Percentiles rank a stretch among this genome's conserved stretches.
Evolutionary conservation across 2,329 filamentous ascomycete genomes (phyloP).

Genomic region (Chalaropsis ovoidea): DNA sequence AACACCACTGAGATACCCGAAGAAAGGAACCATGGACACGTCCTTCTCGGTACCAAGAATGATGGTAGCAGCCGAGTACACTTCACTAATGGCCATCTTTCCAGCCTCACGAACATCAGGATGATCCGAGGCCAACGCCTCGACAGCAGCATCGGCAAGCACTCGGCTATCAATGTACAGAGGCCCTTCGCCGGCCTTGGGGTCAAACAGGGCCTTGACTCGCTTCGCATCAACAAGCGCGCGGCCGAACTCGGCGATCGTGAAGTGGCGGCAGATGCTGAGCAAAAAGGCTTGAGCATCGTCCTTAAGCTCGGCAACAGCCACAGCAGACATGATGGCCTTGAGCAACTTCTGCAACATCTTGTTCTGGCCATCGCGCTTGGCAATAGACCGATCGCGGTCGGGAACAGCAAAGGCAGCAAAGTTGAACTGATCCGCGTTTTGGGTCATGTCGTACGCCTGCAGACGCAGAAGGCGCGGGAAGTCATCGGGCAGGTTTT

Average conservation of each 20-base stretch:
- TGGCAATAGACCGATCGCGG: constrained; percentile 69
- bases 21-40: constrained; percentile 71
- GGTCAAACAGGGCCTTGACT: constrained; percentile 67
- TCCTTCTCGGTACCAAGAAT: constrained; percentile 68
- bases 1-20: constrained; percentile 66
- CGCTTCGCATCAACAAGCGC: constrained; percentile 75
- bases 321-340: constrained; percentile 75
- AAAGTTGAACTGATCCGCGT: constrained; percentile 61
- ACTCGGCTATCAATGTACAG: constrained; percentile 78
- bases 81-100: constrained; percentile 63
- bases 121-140: constrained; percentile 80
- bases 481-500: constrained; percentile 82
- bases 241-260: constrained; percentile 77
- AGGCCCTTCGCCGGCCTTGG: constrained; percentile 74
- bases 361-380: constrained; percentile 75
- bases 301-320: constrained; percentile 66
- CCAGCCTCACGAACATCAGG: constrained; percentile 71
- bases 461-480: constrained; percentile 75
- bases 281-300: constrained; percentile 66
- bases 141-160: constrained; percentile 79
- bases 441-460: constrained; percentile 69
- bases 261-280: constrained; percentile 80
- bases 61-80: constrained; percentile 63
- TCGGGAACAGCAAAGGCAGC: constrained; percentile 65
- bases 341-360: constrained; percentile 80